Percentiles rank a stretch among this genome's conserved stretches.
Conservation (phyloP, 2,329 filamentous ascomycete genomes). For the Aspergillus niger region DNA sequence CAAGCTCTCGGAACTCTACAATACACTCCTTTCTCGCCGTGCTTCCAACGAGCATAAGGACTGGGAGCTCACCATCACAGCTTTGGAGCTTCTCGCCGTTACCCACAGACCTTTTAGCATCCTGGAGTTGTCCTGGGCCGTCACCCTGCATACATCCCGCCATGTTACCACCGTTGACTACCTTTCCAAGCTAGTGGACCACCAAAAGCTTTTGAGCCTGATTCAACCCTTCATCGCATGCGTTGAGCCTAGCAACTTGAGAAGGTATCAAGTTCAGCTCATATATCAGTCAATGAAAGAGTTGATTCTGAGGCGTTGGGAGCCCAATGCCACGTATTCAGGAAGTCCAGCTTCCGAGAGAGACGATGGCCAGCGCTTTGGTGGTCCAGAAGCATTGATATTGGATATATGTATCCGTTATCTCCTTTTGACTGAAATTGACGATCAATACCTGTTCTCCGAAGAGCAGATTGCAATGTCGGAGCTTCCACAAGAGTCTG, state of each 20-base stretch:
- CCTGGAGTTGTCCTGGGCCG: slow-evolving; percentile 34
- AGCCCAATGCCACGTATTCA: not conserved
- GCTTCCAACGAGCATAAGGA: slow-evolving; percentile 17
- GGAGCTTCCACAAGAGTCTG: slow-evolving; percentile 26
- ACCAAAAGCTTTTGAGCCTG: slow-evolving; percentile 27
- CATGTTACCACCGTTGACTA: slow-evolving; percentile 26
- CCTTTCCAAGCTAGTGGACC: slow-evolving; percentile 26
- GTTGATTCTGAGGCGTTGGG: slow-evolving; percentile 12
- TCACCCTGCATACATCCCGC: slow-evolving; percentile 19
- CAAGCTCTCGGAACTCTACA: not conserved
- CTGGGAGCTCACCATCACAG: slow-evolving; percentile 18
- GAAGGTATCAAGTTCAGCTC: slow-evolving; percentile 22
- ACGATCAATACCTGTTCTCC: slow-evolving; percentile 29
- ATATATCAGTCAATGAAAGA: slow-evolving; percentile 26
- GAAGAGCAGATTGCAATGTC: slow-evolving; percentile 27
- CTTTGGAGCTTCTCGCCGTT: slow-evolving; percentile 25
- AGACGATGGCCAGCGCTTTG: not conserved
- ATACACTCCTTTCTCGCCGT: not conserved
- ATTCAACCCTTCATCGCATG: slow-evolving; percentile 22
- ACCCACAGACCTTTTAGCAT: slow-evolving; percentile 32
- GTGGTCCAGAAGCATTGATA: slow-evolving; percentile 24
- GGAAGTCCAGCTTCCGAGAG: not conserved
- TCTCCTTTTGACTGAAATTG: slow-evolving; percentile 31
- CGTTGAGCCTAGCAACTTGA: slow-evolving; percentile 15
- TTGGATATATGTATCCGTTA: slow-evolving; percentile 31